phyloP scores from a whole-genome alignment of 192 early-diverging fungal species.

The Coemansia sp. region DNA sequence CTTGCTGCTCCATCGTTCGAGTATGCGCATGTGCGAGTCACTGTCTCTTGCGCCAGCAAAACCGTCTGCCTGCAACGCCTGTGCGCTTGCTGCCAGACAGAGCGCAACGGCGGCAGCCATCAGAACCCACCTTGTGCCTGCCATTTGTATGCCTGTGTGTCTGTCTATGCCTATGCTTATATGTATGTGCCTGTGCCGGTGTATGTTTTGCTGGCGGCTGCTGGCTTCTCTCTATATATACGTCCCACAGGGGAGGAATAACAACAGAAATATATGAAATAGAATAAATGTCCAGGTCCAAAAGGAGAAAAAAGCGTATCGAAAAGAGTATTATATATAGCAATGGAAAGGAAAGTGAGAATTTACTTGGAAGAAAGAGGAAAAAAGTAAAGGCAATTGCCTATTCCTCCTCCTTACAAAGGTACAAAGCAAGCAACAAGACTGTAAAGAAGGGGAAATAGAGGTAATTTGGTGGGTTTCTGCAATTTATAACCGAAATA shows the following conservation, averaged over 20 bases:
- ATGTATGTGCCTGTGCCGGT: background rate
- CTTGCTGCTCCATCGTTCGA: background rate
- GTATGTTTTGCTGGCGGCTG: background rate
- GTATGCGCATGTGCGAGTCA: background rate
- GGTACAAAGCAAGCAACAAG: background rate
- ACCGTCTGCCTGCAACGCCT: too few relatives aligned
- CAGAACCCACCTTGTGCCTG: slow-evolving; percentile 4
- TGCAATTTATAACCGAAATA: background rate
- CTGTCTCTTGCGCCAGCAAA: background rate
- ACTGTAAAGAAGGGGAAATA: slow-evolving; percentile 3
- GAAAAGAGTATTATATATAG: too few relatives aligned
- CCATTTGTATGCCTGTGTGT: slow-evolving; percentile 1
- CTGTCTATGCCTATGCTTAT: background rate
- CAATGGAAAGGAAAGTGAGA: background rate
- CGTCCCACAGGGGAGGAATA: too few relatives aligned
- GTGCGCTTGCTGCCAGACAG: background rate
- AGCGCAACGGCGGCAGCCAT: background rate
- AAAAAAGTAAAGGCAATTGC: background rate
- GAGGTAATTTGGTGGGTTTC: background rate
- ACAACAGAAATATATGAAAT: too few relatives aligned
- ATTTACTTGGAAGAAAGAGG: background rate
- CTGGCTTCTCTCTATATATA: too few relatives aligned
- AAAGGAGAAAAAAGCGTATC: too few relatives aligned
- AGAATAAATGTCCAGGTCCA: too few relatives aligned
- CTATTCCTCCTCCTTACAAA: background rate